These are phyloP conservation scores for Sherardia arvensis DNA, from an alignment of 257 asterid species.

Conservation along the genomic window DNA sequence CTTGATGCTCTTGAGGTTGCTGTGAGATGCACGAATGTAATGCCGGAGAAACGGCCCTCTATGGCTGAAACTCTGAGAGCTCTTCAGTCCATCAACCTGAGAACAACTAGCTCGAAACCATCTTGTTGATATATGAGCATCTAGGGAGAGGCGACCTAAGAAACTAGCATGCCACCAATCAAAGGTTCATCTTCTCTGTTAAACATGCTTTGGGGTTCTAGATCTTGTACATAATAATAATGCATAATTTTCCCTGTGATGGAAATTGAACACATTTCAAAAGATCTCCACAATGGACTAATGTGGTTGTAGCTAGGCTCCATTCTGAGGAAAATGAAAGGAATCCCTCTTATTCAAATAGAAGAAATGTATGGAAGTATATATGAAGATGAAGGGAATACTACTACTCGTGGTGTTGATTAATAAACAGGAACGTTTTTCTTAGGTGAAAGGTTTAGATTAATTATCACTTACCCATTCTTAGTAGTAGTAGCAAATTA, in stretches of 20 bases:
- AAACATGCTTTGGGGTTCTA: slow-evolving; percentile 19
- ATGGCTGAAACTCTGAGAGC: slow-evolving; percentile 48
- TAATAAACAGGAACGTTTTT: too few species aligned
- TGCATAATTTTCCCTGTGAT: background rate
- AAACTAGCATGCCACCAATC: slow-evolving; percentile 15
- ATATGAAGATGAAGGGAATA: too few species aligned
- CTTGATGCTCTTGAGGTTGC: slow-evolving; percentile 58
- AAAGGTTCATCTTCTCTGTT: slow-evolving; percentile 35
- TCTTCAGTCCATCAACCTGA: slow-evolving; percentile 41
- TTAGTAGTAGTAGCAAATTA: too few species aligned
- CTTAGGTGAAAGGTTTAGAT: too few species aligned
- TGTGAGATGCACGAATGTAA: slow-evolving; percentile 46
- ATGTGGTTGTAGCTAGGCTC: too few species aligned
- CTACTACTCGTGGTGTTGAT: too few species aligned
- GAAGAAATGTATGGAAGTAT: too few species aligned
- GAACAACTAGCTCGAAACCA: slow-evolving; percentile 30
- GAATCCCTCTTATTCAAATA: too few species aligned
- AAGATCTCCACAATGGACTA: background rate
- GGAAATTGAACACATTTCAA: background rate
- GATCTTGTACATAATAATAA: slow-evolving; percentile 17
- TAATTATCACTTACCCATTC: too few species aligned
- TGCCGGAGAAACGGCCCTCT: slow-evolving; percentile 73
- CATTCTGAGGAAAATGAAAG: too few species aligned
- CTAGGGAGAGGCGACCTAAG: slow-evolving; percentile 63
- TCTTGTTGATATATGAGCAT: slow-evolving; percentile 65